Evolutionary conservation across 495 filamentous ascomycete genomes (phyloP).

Genomic region (Symbiotaphrina buchneri): DNA sequence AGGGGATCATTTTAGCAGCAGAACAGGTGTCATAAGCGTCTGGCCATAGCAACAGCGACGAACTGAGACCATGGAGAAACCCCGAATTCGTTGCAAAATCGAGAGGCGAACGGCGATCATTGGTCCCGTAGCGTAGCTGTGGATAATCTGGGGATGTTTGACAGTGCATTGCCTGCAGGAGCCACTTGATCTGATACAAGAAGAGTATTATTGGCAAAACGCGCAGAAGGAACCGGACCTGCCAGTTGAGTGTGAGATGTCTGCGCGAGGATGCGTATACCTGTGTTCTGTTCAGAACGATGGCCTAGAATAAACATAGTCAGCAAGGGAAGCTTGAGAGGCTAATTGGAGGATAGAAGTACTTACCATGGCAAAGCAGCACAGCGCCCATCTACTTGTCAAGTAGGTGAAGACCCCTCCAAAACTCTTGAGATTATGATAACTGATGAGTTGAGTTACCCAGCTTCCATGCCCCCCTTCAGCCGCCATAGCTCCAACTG

Average conservation of each 20-base stretch:
- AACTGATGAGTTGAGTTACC: conserved; percentile 7
- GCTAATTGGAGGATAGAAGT: conserved; percentile 1
- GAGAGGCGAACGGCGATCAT: conserved; percentile 37
- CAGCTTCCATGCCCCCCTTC: neutral
- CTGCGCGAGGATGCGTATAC: conserved; percentile 80
- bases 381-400: conserved; percentile 83
- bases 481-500: neutral
- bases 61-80: conserved; percentile 46
- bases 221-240: conserved; percentile 48
- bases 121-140: conserved; percentile 46
- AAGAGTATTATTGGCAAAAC: conserved; percentile 58
- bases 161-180: conserved; percentile 77
- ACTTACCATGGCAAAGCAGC: conserved; percentile 54
- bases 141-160: conserved; percentile 70
- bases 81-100: conserved; percentile 52
- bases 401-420: conserved; percentile 79
- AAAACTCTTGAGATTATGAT: conserved; percentile 30
- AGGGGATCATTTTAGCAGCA: conserved; percentile 44
- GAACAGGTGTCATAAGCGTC: conserved; percentile 47
- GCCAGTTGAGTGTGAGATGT: conserved; percentile 47
- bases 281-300: conserved; percentile 76
- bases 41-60: conserved; percentile 40
- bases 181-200: conserved; percentile 32
- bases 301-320: conserved; percentile 23
- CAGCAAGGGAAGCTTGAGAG: neutral